A percentile compares a stretch with the other conserved stretches of the same genome.
These are phyloP conservation scores for Paecilomyces fulvus DNA, from an alignment of 2,329 filamentous ascomycete species.

Conservation along the genomic window DNA sequence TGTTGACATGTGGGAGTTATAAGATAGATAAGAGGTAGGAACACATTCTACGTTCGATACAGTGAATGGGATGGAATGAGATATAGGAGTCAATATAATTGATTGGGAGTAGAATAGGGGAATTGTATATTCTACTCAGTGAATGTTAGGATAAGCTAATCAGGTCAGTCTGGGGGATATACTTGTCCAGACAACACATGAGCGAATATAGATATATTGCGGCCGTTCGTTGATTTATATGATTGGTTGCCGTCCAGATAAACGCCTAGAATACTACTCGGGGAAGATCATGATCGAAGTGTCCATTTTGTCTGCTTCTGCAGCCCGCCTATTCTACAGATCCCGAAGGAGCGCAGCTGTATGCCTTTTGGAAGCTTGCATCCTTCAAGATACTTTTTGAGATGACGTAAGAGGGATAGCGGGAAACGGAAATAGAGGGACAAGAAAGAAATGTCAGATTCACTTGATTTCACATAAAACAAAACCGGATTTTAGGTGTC, in stretches of 20 bases:
- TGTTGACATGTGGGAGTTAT: too few relatives aligned
- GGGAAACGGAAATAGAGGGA: neutral
- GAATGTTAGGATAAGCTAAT: too few relatives aligned
- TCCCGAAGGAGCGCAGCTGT: neutral
- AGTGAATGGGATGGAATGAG: too few relatives aligned
- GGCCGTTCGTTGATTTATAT: too few relatives aligned
- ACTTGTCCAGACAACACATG: too few relatives aligned
- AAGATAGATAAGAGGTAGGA: too few relatives aligned
- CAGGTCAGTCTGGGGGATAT: too few relatives aligned
- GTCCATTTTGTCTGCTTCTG: slow-evolving; percentile 1
- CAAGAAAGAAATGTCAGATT: neutral
- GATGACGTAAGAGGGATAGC: neutral
- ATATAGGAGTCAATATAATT: too few relatives aligned
- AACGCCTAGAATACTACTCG: neutral
- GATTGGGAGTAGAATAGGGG: too few relatives aligned
- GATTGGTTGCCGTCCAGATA: neutral
- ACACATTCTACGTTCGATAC: too few relatives aligned
- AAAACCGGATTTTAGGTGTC: neutral
- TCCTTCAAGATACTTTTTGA: neutral
- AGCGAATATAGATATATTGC: too few relatives aligned
- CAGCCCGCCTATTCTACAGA: slow-evolving; percentile 1
- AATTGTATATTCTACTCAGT: too few relatives aligned
- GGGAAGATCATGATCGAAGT: neutral
- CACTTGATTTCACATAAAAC: neutral
- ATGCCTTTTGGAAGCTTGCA: neutral